Evolutionary conservation across 2,329 filamentous ascomycete genomes (phyloP), one percentile per base, ranked within the genome.

Genomic region (Chrysoporthe puriensis): DNA sequence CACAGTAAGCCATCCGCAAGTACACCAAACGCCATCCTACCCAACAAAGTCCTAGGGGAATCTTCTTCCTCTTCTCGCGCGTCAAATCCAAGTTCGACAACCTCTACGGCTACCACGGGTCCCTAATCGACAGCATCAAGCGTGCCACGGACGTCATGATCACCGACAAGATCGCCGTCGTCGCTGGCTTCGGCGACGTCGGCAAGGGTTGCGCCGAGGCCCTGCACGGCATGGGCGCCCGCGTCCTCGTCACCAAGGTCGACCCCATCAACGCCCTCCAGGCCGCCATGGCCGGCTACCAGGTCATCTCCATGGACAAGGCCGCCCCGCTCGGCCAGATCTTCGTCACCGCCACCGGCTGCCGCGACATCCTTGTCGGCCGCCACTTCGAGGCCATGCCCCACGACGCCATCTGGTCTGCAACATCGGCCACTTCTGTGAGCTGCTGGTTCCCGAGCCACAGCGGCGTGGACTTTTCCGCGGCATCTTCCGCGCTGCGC

Each of bases 111-210:
- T 98, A 96, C 93, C 91, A 94, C 81, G 96, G 98, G 87, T 97
- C 95, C 72, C 91, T 99, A 77, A 90, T 99, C 78, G 96, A 99
- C 82, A 96, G 96, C 82, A 98, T 99, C 90, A 99, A 98, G 92
- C 95, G 95, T 86, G 95, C 96, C 77, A 99, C 96, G 82, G 95
- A 99, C 86, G 96, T 98, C 84, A 99, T 99, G 96, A 95, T 98
- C 87, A 96, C 96, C 79, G 96, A 96, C 82, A 98, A 99, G 91
- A 90, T 97, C 77, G 94, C 93, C 74, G 94, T 98, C 74, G 96
- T 99, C 75, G 96, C 96, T 77, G 96, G 96, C 82, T 99, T 91
- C 87, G 95, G 95, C 90, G 95, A 99, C 84, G 96, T 99, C 82
- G 95, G 95, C 82, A 99, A 99, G 91, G 95, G 95, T 77, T 98